Conservation (phyloP, 805 yeast genomes). For the Ogataea nakhonphanomensis region DNA sequence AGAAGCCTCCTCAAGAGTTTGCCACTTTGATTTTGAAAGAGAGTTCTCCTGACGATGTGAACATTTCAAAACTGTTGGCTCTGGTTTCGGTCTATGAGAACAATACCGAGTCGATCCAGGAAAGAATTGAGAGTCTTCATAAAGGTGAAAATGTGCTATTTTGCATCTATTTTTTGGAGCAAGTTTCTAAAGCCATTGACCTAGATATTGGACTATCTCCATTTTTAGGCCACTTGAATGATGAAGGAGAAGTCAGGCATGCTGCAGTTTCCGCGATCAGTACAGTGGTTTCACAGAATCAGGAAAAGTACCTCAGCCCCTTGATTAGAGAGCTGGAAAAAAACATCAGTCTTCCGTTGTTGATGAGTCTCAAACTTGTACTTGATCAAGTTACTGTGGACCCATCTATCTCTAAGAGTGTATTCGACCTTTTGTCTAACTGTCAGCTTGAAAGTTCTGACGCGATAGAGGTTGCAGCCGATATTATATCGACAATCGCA, state of each 20-base stretch:
- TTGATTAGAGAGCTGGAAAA: slow-evolving; percentile 30
- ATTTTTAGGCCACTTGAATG: slow-evolving; percentile 33
- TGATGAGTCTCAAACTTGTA: slow-evolving; percentile 12
- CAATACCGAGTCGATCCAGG: slow-evolving; percentile 30
- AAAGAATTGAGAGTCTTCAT: slow-evolving; percentile 19
- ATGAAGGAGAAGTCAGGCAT: slow-evolving; percentile 35
- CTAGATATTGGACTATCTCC: slow-evolving; percentile 36
- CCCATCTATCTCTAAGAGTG: slow-evolving; percentile 6
- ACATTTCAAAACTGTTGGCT: slow-evolving; percentile 31
- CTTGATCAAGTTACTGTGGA: slow-evolving; percentile 9
- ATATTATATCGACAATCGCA: slow-evolving; percentile 24
- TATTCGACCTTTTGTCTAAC: slow-evolving; percentile 11
- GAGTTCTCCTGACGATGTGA: slow-evolving; percentile 24
- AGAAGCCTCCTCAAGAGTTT: slow-evolving; percentile 12
- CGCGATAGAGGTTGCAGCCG: slow-evolving; percentile 15
- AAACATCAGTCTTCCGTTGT: slow-evolving; percentile 1
- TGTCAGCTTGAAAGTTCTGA: slow-evolving; percentile 5
- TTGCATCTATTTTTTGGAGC: slow-evolving; percentile 45
- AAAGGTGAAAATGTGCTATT: slow-evolving; percentile 25
- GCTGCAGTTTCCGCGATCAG: slow-evolving; percentile 56
- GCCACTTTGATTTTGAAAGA: slow-evolving; percentile 11
- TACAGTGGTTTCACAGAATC: slow-evolving; percentile 40
- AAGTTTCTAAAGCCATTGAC: slow-evolving; percentile 38
- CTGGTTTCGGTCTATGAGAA: slow-evolving; percentile 32
- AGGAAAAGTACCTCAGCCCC: slow-evolving; percentile 36